Conservation (phyloP, 345 rosid species). For the Capsella bursapastoris region DNA sequence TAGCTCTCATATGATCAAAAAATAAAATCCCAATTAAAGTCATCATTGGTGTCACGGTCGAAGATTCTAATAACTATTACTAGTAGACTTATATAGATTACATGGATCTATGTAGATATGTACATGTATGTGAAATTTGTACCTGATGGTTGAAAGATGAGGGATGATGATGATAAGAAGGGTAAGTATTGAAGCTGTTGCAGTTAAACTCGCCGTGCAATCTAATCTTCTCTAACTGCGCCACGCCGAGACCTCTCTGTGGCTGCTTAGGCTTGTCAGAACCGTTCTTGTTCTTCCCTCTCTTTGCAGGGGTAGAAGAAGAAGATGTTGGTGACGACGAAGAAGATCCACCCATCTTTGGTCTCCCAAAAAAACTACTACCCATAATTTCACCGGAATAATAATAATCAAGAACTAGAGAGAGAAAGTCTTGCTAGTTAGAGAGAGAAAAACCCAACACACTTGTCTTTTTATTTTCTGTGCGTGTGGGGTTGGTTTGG, state of each 20-base stretch:
- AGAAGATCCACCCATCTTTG: conserved; percentile 57
- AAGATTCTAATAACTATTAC: not conserved
- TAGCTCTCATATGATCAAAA: not conserved
- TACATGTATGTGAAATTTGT: not conserved
- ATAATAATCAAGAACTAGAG: conserved; percentile 30
- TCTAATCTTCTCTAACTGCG: conserved; percentile 92
- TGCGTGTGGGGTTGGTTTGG: conserved; percentile 34
- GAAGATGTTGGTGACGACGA: conserved; percentile 40
- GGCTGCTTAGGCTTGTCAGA: conserved; percentile 92
- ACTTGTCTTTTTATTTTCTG: conserved; percentile 31
- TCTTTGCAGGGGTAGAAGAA: conserved; percentile 59
- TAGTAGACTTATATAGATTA: not conserved
- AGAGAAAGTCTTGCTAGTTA: conserved; percentile 37
- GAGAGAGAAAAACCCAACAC: conserved; percentile 33
- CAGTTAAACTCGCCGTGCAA: conserved; percentile 61
- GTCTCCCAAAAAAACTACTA: conserved; percentile 75
- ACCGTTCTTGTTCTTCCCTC: conserved; percentile 72
- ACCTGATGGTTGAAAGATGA: conserved; percentile 72
- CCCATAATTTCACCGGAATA: conserved; percentile 45
- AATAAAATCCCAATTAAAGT: not conserved
- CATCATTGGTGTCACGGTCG: not conserved
- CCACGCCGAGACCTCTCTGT: conserved; percentile 97
- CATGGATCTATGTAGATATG: conserved; percentile 15
- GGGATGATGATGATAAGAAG: conserved; percentile 56
- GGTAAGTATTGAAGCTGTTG: conserved; percentile 44